phyloP scores from a whole-genome alignment of 352 stramenopile genomes.

The Ochromonadaceae sp. region DNA sequence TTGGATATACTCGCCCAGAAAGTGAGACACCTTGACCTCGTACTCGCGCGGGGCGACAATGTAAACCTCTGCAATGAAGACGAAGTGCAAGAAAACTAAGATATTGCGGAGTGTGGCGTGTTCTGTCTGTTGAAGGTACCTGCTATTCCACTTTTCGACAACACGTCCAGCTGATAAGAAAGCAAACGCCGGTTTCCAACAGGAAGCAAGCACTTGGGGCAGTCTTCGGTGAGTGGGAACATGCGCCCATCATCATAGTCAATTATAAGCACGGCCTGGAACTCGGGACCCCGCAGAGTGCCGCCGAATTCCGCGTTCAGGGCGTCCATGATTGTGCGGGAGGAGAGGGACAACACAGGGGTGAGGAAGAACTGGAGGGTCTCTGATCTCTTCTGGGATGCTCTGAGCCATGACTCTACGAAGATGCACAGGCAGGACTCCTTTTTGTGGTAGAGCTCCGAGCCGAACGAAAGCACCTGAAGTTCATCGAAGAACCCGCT shows the following conservation, averaged over 20 bases:
- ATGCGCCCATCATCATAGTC: constrained; percentile 12
- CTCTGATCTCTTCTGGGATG: too few relatives aligned
- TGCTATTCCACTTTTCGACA: not conserved
- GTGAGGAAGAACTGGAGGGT: too few relatives aligned
- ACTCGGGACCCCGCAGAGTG: not conserved
- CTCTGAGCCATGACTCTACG: too few relatives aligned
- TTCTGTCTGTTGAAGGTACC: not conserved
- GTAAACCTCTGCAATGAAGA: not conserved
- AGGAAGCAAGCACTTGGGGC: constrained; percentile 7
- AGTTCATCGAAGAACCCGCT: too few relatives aligned
- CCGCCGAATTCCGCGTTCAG: too few relatives aligned
- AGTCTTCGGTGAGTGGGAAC: constrained; percentile 7
- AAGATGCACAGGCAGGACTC: too few relatives aligned
- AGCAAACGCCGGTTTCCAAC: not conserved
- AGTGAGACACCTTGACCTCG: not conserved
- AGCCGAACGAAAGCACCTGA: too few relatives aligned
- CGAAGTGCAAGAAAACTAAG: not conserved
- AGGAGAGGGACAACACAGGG: too few relatives aligned
- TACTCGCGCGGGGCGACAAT: constrained; percentile 5
- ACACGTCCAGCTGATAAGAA: constrained; percentile 3
- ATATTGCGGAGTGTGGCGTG: not conserved
- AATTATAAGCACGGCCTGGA: constrained; percentile 7
- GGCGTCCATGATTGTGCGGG: too few relatives aligned
- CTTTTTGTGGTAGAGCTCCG: too few relatives aligned
- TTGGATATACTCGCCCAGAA: not conserved